A percentile compares a stretch with the other conserved stretches of the same genome.
phyloP scores from a whole-genome alignment of 805 yeast species.

The Yarrowia bubula region DNA sequence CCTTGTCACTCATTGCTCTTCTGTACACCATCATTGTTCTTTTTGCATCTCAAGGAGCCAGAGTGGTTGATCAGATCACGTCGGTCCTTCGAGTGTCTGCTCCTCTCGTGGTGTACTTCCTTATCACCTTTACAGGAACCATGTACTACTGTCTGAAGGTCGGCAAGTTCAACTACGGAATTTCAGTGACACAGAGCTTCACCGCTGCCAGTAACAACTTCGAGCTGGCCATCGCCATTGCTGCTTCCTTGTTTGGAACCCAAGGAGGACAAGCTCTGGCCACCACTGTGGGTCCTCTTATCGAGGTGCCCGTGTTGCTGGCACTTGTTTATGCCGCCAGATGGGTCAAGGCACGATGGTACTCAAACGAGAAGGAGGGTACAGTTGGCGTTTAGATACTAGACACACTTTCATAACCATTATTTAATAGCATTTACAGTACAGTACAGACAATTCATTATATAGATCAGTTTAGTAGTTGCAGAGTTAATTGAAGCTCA shows the following conservation, averaged over 20 bases:
- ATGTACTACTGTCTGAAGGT: constrained; percentile 37
- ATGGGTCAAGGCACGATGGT: constrained; percentile 23
- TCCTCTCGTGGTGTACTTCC: constrained; percentile 51
- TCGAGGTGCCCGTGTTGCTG: constrained; percentile 55
- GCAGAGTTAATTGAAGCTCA: too few species aligned
- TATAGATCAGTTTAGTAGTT: too few species aligned
- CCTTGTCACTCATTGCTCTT: constrained; percentile 53
- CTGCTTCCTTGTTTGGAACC: constrained; percentile 52
- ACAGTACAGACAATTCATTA: too few species aligned
- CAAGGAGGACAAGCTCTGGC: constrained; percentile 55
- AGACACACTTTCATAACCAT: too few species aligned
- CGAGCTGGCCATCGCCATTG: constrained; percentile 55
- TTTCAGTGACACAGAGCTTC: constrained; percentile 51
- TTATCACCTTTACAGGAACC: constrained; percentile 49
- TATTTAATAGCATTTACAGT: too few species aligned
- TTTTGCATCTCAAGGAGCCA: constrained; percentile 51
- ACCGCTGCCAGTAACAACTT: constrained; percentile 60
- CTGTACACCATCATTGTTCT: constrained; percentile 53
- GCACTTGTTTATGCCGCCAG: constrained; percentile 32
- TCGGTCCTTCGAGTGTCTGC: constrained; percentile 51
- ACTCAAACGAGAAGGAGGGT: neutral
- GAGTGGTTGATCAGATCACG: constrained; percentile 49
- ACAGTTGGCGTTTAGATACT: neutral
- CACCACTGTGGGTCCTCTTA: constrained; percentile 57
- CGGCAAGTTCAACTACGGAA: constrained; percentile 38